Evolutionary conservation across 768 basidiomycete genomes (phyloP).

Genomic region (Gyrodon lividus): DNA sequence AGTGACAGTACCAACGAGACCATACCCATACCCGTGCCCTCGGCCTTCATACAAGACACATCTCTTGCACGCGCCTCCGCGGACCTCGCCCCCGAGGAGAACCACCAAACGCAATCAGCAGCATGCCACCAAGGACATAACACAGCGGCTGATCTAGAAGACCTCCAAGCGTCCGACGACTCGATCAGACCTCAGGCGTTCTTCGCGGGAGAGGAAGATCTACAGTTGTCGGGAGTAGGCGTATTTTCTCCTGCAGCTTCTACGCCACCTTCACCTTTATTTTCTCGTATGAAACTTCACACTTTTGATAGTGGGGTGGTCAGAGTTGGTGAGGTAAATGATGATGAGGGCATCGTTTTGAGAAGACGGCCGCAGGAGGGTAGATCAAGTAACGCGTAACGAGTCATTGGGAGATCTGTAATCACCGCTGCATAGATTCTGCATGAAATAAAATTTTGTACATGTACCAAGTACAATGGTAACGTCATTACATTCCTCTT

Average conservation of each 20-base stretch:
- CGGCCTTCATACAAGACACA: constrained; percentile 5
- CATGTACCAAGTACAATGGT: constrained; percentile 13
- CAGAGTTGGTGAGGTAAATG: constrained; percentile 2
- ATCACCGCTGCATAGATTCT: background rate
- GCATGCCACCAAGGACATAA: constrained; percentile 1
- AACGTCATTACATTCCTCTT: constrained; percentile 12
- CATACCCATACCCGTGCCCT: background rate
- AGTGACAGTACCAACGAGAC: constrained; percentile 43
- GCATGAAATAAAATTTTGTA: constrained; percentile 11
- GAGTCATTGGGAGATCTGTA: background rate
- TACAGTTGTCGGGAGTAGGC: constrained; percentile 66
- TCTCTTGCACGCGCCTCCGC: constrained; percentile 8
- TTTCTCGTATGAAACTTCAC: constrained; percentile 37
- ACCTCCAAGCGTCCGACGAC: no score
- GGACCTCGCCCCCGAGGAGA: constrained; percentile 15
- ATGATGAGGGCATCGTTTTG: constrained; percentile 14
- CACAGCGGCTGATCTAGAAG: background rate
- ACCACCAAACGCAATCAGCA: background rate
- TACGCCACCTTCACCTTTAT: constrained; percentile 61
- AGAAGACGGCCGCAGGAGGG: constrained; percentile 19
- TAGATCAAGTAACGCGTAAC: constrained; percentile 2
- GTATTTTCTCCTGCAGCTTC: constrained; percentile 73
- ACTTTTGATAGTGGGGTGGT: constrained; percentile 11
- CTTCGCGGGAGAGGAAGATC: constrained; percentile 49
- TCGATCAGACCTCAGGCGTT: constrained; percentile 39